A percentile compares a stretch with the other conserved stretches of the same genome.
Evolutionary conservation across 2,329 filamentous ascomycete genomes (phyloP).

Genomic region (Fusarium anguioides): DNA sequence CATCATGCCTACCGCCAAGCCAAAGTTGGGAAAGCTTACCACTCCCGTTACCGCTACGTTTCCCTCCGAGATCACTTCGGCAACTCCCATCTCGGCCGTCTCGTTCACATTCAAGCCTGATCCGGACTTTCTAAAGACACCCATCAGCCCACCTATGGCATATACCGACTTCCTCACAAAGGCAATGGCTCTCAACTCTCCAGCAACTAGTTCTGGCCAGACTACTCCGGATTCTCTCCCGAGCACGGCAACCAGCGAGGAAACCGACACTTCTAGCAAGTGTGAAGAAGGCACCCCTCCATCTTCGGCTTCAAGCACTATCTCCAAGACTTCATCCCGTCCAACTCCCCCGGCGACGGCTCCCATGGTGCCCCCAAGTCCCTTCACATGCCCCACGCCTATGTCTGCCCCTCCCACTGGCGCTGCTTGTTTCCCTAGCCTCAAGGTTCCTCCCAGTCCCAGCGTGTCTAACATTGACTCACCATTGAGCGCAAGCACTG

Average conservation of each 20-base stretch:
- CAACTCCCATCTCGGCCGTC: conserved; percentile 71
- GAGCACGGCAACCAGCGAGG: conserved; percentile 67
- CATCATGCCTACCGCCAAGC: conserved; percentile 65
- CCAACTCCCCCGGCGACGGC: conserved; percentile 52
- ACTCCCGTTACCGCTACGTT: conserved; percentile 73
- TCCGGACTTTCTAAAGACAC: conserved; percentile 78
- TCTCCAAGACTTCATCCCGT: conserved; percentile 44
- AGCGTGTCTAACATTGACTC: conserved; percentile 75
- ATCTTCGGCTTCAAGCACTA: conserved; percentile 54
- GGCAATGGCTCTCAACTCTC: conserved; percentile 79
- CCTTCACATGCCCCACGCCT: conserved; percentile 64
- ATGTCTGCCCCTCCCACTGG: conserved; percentile 71
- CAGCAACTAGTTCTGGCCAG: conserved; percentile 65
- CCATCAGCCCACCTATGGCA: conserved; percentile 88
- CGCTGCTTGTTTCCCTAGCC: conserved; percentile 70
- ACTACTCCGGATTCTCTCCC: conserved; percentile 62
- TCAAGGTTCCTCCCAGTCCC: conserved; percentile 83
- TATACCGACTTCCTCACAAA: conserved; percentile 91
- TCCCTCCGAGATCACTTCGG: conserved; percentile 69
- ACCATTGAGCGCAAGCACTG: conserved; percentile 70
- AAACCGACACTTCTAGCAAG: conserved; percentile 67
- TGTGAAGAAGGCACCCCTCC: conserved; percentile 64
- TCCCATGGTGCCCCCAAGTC: conserved; percentile 58
- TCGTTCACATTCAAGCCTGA: conserved; percentile 55
- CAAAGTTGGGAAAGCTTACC: conserved; percentile 70